Conservation (phyloP, 139 green algal species). For the Asterochloris sp. region DNA sequence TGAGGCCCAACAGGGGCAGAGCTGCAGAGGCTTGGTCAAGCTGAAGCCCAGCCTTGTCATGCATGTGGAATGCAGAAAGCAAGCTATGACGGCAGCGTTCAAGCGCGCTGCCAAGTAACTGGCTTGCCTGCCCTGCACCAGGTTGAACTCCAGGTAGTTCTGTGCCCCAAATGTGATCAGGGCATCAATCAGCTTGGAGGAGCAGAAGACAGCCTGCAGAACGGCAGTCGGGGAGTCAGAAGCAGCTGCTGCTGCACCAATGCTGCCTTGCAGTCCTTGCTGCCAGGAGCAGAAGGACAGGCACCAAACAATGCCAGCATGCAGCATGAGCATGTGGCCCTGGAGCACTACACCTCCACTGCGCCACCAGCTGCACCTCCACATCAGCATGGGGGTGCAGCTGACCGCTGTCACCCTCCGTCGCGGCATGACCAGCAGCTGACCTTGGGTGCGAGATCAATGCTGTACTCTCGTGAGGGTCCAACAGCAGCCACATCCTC, state of each 20-base stretch:
- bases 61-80: neutral
- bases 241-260: neutral
- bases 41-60: neutral
- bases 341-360: neutral
- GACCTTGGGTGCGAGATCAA: conserved; percentile 3
- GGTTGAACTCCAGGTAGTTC: conserved; percentile 89
- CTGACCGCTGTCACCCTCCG: neutral
- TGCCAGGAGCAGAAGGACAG: no score
- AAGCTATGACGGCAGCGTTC: no score
- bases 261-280: neutral
- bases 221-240: neutral
- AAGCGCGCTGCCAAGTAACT: no score
- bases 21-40: neutral
- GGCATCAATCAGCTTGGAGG: conserved; percentile 65
- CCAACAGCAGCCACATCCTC: neutral
- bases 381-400: no score
- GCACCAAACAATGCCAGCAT: no score
- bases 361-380: conserved; percentile 17
- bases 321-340: neutral
- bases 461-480: conserved; percentile 1
- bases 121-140: conserved; percentile 57
- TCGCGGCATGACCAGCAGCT: neutral
- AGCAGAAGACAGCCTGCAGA: conserved; percentile 65
- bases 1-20: neutral
- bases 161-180: conserved; percentile 67